Conservation (phyloP, 345 rosid species). For the Euphorbia tirucalli region DNA sequence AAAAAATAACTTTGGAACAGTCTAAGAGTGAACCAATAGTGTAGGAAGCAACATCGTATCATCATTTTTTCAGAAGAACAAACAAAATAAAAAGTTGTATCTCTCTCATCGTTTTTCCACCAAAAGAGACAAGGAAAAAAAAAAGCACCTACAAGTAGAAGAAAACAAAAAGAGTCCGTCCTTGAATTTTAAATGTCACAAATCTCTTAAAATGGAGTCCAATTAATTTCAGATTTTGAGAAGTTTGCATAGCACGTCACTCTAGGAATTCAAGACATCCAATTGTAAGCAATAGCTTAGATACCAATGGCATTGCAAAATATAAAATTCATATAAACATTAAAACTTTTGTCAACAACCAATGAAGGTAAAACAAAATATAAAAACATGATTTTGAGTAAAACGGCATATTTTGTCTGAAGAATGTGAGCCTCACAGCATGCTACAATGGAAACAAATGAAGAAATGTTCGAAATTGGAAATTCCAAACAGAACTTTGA, state of each 20-base stretch:
- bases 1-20: background rate
- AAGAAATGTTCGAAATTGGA: background rate
- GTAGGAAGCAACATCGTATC: background rate
- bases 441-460: background rate
- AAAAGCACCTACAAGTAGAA: background rate
- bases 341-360: background rate
- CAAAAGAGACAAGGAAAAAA: background rate
- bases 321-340: background rate
- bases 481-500: conserved; percentile 13
- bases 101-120: background rate
- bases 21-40: background rate
- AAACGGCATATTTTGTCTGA: background rate
- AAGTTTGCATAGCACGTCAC: too few species aligned
- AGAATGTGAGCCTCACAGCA: background rate
- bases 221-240: background rate
- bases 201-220: background rate
- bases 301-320: background rate
- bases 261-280: background rate
- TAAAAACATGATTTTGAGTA: background rate
- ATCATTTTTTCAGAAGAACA: background rate
- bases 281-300: conserved; percentile 4
- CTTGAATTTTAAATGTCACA: background rate
- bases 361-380: background rate
- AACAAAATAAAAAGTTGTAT: background rate
- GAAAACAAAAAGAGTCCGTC: background rate